Base-by-base conservation (phyloP, 768 basidiomycete genomes). In the Lepiota brunneoincarnata region DNA sequence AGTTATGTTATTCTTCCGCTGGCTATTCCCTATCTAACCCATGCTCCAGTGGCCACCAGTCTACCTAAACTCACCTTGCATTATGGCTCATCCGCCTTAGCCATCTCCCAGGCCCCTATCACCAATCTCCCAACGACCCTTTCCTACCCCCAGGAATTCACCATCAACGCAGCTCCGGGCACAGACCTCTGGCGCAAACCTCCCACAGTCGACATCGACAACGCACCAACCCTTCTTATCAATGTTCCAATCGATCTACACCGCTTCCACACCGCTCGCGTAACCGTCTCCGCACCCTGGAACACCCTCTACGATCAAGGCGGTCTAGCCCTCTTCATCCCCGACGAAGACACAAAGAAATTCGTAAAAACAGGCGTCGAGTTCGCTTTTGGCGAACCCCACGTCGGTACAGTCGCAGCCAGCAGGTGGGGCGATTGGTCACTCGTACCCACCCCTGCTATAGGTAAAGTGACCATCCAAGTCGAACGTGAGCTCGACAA, bases 161-260 rank as follows among this genome's bases (percentile, higher is more conserved):
- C 55, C n/a, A 62, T 68, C 59, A 58, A 55, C 21, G 67, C 67
- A 14, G 21, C 51, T 0, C 65, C 68, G 34, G 61, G 61, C n/a
- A 66, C 68, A 12, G 68, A 69, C 59, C 63, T 69, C 55, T 69
- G 68, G 68, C 62, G 68, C 10, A 69, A 69, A 39, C 68, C 68
- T 18, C 67, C 68, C 37, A 14, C 48, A 37, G 64, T 64, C 20
- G 64, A 69, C 52, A 60, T 68, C 61, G 67, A 68, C 43, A 69
- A 69, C 47, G 64, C 61, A 9, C 67, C 68, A 6, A 66, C 62
- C 20, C 55, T 66, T 56, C 63, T 68, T 4, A 56, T 68, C 38
- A 64, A 62, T 0, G 58, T 55, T 5, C 65, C 68, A 11, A 66
- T 68, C 56, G 60, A 67, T 35, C 63, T 68, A 7, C 65, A 68